Base-by-base conservation (phyloP, 2,329 filamentous ascomycete species). In the Aspergillus ustus region DNA sequence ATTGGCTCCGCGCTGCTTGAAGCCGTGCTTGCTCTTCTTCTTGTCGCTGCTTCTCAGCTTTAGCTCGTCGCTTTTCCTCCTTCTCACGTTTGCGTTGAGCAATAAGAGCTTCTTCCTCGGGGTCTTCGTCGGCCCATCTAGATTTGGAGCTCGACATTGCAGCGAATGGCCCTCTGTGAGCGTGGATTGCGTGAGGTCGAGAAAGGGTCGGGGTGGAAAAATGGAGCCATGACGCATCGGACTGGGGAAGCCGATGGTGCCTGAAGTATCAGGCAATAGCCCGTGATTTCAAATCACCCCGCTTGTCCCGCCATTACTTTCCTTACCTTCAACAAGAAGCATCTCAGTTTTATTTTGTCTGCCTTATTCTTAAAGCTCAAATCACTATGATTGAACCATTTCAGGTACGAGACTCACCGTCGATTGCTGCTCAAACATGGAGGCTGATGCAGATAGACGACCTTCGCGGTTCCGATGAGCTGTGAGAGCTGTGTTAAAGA, bases 401-500 rank as follows among this genome's bases (percentile, higher is more conserved):
- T 65, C 78, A 82, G 74, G 80, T 81, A 63, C 58, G 74, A 44
- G 20, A 9, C 49, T 19, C 15, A 17, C 19, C 22, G n/a, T 19
- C 13, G 28, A 28, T 25, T 48, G 8, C 37, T 40, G 20, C 51
- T 19, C 20, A 45, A 22, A 44, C n/a, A 57, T n/a, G 40, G 19
- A 54, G 40, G 43, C 17, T 28, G 43, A 63, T 49, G 22, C 37
- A 29, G 72, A 46, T 70, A 98, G 90, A 96, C 94, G 63, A 90
- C 94, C 67, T 98, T 98, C 78, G 93, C 94, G 66, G 95, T 98
- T 69, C 93, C 93, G 59, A 89, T 98, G 83, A 92, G 89, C 79
- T 98, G 95, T 81, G 90, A 96, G 71, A 83, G 85, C 73, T 98
- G 95, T 81, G 87, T 97, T 77, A 90, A 93, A 77, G 89, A 92